These are phyloP conservation scores for Dendrostoma leiphaemia DNA, from an alignment of 2,329 filamentous ascomycete genomes.

Conservation along the genomic window DNA sequence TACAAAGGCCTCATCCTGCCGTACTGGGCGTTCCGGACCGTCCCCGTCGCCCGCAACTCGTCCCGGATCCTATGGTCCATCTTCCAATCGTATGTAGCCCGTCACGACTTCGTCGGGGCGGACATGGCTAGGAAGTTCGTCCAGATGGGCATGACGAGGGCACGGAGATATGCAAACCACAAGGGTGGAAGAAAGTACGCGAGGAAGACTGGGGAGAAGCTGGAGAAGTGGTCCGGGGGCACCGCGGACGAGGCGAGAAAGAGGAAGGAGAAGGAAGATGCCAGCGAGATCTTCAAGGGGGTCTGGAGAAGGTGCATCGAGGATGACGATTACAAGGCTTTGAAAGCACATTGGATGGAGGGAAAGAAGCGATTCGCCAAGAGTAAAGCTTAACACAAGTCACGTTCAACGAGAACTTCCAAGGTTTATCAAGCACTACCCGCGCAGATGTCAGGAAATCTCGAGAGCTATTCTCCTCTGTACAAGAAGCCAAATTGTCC, in stretches of 20 bases:
- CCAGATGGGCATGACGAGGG: slow-evolving; percentile 65
- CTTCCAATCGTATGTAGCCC: slow-evolving; percentile 50
- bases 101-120: slow-evolving; percentile 60
- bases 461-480: too few species aligned
- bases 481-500: too few species aligned
- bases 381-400: too few species aligned
- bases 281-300: slow-evolving; percentile 46
- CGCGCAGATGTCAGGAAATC: too few species aligned
- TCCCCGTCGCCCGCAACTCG: slow-evolving; percentile 48
- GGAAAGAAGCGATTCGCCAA: slow-evolving; percentile 8
- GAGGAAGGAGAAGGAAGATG: slow-evolving; percentile 46
- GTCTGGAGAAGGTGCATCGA: slow-evolving; percentile 45
- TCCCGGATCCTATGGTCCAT: slow-evolving; percentile 45
- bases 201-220: slow-evolving; percentile 35
- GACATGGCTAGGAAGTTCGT: slow-evolving; percentile 65
- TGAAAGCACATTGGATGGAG: slow-evolving; percentile 33
- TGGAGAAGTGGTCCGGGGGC: slow-evolving; percentile 33
- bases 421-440: too few species aligned
- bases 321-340: slow-evolving; percentile 40
- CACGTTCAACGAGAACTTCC: too few species aligned
- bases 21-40: slow-evolving; percentile 57
- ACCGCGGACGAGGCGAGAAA: slow-evolving; percentile 41
- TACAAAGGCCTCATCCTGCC: slow-evolving; percentile 61
- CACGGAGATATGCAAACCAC: slow-evolving; percentile 57
- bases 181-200: slow-evolving; percentile 54